Evolutionary conservation across 2,329 filamentous ascomycete genomes (phyloP).

Genomic region (Cercospora zeina): DNA sequence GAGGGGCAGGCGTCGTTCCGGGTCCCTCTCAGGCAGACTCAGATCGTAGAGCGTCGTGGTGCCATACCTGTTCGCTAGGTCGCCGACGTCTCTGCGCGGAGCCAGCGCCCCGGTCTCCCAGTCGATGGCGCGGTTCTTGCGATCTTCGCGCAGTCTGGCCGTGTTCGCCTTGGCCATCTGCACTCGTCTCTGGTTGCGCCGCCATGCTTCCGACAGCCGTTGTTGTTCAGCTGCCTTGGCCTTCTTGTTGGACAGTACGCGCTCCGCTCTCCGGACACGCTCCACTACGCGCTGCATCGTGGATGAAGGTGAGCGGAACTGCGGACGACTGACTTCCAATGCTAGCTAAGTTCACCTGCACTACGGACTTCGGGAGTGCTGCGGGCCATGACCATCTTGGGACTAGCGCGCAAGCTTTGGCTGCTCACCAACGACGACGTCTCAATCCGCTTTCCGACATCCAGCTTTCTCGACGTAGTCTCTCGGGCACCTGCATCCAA

Average conservation of each 20-base stretch:
- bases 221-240: constrained; percentile 13
- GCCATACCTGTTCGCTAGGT: constrained; percentile 59
- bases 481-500: too few species aligned
- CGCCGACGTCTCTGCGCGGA: constrained; percentile 71
- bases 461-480: too few species aligned
- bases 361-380: constrained; percentile 8
- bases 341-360: constrained; percentile 1
- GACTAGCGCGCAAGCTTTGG: not conserved
- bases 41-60: constrained; percentile 40
- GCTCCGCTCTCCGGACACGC: constrained; percentile 22
- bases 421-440: not conserved
- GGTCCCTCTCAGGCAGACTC: constrained; percentile 34
- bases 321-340: constrained; percentile 2
- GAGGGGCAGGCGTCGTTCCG: constrained; percentile 21
- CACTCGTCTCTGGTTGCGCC: constrained; percentile 34
- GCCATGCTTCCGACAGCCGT: constrained; percentile 35
- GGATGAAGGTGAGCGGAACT: not conserved
- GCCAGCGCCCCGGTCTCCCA: constrained; percentile 77
- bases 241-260: constrained; percentile 17
- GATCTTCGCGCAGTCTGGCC: constrained; percentile 49
- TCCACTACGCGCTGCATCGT: constrained; percentile 27
- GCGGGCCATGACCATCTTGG: not conserved
- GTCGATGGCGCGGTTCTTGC: constrained; percentile 66
- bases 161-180: constrained; percentile 31
- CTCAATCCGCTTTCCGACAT: not conserved